phyloP scores from a whole-genome alignment of 2,329 filamentous ascomycete genomes.

The Pyrenochaeta sp. region DNA sequence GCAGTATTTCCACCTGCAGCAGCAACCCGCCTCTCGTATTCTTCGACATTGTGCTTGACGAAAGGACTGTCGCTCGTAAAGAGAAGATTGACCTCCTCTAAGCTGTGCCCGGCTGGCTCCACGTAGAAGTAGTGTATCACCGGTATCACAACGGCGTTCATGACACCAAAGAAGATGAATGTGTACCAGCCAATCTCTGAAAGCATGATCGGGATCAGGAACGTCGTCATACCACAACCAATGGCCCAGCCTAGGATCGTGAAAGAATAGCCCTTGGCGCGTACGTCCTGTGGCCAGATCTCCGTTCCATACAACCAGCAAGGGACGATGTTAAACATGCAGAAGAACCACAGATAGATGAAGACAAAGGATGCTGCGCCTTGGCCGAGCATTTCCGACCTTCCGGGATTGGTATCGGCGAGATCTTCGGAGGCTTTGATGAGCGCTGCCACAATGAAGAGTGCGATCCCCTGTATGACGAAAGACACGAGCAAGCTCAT shows the following conservation, averaged over 20 bases:
- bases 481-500: background rate
- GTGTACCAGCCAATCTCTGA: constrained; percentile 4
- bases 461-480: constrained; percentile 4
- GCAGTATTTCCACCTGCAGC: background rate
- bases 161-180: constrained; percentile 21
- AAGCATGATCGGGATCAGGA: constrained; percentile 9
- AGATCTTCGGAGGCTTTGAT: constrained; percentile 11
- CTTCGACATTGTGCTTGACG: background rate
- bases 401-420: constrained; percentile 2
- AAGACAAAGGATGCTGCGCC: constrained; percentile 1
- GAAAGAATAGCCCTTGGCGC: constrained; percentile 9
- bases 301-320: constrained; percentile 1
- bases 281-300: constrained; percentile 5
- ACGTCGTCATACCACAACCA: constrained; percentile 3
- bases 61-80: constrained; percentile 7
- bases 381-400: constrained; percentile 3
- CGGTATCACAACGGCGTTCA: constrained; percentile 50
- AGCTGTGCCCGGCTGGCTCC: constrained; percentile 48
- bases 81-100: constrained; percentile 7
- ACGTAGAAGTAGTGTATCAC: constrained; percentile 59
- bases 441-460: constrained; percentile 37
- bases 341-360: constrained; percentile 4
- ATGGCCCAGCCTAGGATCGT: constrained; percentile 8
- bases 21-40: background rate
- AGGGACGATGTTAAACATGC: constrained; percentile 4